Conservation (phyloP, 441 rosid genomes). For the Croton setiger region DNA sequence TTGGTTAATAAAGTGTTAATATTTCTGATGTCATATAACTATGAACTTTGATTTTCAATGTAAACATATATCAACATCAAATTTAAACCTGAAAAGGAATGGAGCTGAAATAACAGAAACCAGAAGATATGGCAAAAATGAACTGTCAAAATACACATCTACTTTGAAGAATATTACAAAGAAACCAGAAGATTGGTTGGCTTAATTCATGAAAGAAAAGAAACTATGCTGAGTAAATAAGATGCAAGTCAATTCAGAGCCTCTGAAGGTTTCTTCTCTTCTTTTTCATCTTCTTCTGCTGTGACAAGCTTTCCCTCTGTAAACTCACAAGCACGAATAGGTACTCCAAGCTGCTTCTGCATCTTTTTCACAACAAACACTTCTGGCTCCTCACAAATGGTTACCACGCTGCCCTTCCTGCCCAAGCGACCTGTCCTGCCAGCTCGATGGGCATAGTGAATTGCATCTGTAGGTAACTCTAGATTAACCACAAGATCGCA, state of each 20-base stretch:
- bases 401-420: slow-evolving; percentile 75
- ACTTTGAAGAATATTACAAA: background rate
- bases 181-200: background rate
- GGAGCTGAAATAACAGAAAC: slow-evolving; percentile 1
- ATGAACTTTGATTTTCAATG: background rate
- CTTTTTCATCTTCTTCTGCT: slow-evolving; percentile 49
- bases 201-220: background rate
- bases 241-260: slow-evolving; percentile 18
- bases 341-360: slow-evolving; percentile 75
- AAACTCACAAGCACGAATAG: slow-evolving; percentile 65
- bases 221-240: background rate
- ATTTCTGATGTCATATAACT: too few species aligned
- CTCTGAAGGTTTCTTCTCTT: slow-evolving; percentile 36
- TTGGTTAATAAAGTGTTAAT: background rate
- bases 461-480: slow-evolving; percentile 67
- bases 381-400: slow-evolving; percentile 75
- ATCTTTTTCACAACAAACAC: slow-evolving; percentile 80
- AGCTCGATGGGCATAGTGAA: slow-evolving; percentile 82
- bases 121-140: background rate
- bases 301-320: slow-evolving; percentile 73
- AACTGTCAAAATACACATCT: background rate
- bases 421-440: slow-evolving; percentile 88
- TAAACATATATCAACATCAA: background rate
- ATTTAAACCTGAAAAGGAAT: background rate
- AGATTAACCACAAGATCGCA: slow-evolving; percentile 91